Base-by-base conservation (phyloP, 352 stramenopile species). In the Aphanomyces cochlioides region DNA sequence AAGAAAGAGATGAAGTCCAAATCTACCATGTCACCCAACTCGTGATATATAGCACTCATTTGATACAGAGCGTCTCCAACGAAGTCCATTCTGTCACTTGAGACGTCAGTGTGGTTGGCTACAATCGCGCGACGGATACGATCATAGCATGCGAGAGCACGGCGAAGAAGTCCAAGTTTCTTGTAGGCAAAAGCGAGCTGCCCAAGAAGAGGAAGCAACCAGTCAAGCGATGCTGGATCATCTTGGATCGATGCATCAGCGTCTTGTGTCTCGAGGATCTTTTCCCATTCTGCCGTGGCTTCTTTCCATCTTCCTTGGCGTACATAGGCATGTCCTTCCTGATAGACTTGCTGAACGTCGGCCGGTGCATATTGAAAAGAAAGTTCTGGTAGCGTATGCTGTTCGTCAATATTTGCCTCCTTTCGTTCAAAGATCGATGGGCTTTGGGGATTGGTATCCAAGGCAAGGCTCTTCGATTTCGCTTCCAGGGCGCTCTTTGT, bases 141-240 rank as follows among this genome's bases (percentile, higher is more conserved):
- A 12, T 39, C 36, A 41, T 70, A 70, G n/a, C 41, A 70, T 38
- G n/a, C 47, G 13, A 70, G 17, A n/a, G 64, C 64, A 19, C 8
- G 15, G n/a, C 64, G 64, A 41, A 70, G 64, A n/a, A 59, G 38
- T n/a, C 64, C 64, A 15, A 61, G 64, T 28, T 70, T 70, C 34
- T 70, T 70, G 64, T 70, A 70, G 13, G 19, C 64, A 43, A 61
- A 40, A n/a, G 64, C 64, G 2, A 70, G 45, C 15, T 70, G 64
- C 37, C 47, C 64, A 15, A 47, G 40, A 12, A 70, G 64, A 12
- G 64, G 64, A 7, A 70, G 39, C 38, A 70, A 57, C 64, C 64
- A 70, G 43, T 70, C 64, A 10, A 70, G 54, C 34, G 47, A 47
- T 28, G 64, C 40, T 7, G 54, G 28, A 13, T 37, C 54, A n/a